phyloP scores from a whole-genome alignment of 441 rosid genomes.

The Pelargonium australe region DNA sequence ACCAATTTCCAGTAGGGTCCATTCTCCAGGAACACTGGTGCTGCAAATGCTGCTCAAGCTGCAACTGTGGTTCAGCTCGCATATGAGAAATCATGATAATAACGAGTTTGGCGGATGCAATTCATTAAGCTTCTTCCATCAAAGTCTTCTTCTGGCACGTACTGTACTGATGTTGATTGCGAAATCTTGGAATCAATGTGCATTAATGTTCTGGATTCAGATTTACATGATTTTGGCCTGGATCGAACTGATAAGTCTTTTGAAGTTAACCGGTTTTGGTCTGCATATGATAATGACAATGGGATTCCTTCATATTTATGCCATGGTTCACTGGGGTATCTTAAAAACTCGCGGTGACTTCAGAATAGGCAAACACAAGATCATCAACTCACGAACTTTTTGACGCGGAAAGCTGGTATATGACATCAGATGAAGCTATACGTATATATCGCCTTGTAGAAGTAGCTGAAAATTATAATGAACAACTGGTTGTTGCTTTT shows the following conservation, averaged over 20 bases:
- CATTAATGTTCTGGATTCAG: constrained; percentile 65
- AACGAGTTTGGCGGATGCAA: constrained; percentile 15
- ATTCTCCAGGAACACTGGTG: constrained; percentile 26
- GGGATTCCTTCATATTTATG: constrained; percentile 93
- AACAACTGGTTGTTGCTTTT: constrained; percentile 48
- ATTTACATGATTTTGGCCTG: constrained; percentile 73
- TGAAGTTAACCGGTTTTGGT: constrained; percentile 75
- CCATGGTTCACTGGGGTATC: constrained; percentile 43
- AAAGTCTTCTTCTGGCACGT: constrained; percentile 16
- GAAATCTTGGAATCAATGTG: constrained; percentile 32
- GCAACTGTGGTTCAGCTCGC: too few species aligned
- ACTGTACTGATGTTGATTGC: constrained; percentile 24
- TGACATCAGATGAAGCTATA: constrained; percentile 27
- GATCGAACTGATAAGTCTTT: constrained; percentile 68
- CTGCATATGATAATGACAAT: constrained; percentile 80
- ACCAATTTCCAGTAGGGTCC: constrained; percentile 41
- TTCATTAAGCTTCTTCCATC: not conserved
- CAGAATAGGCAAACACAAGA: constrained; percentile 54
- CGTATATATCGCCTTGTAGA: constrained; percentile 88
- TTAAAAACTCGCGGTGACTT: constrained; percentile 57
- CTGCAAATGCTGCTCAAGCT: too few species aligned
- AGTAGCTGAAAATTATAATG: constrained; percentile 62
- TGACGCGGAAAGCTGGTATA: constrained; percentile 29
- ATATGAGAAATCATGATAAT: constrained; percentile 9
- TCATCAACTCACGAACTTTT: constrained; percentile 49